Evolutionary conservation across 164 flowering plant genomes (phyloP), one percentile per base, ranked within the genome.

Genomic region (Brasenia schreberi): DNA sequence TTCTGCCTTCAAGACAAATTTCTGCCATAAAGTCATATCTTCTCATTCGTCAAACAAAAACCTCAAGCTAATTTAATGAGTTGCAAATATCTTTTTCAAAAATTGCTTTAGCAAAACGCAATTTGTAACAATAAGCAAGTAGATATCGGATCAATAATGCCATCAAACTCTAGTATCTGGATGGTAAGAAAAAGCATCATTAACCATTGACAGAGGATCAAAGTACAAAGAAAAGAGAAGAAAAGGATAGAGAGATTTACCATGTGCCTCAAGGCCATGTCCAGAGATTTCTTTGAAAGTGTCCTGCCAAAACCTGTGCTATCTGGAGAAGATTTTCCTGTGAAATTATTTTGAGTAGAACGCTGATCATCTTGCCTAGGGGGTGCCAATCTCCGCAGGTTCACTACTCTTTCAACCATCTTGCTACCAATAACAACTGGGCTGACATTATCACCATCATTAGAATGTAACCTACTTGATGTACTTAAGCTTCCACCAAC

Each of bases 201-300:
- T 7, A 45, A 7, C 12, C 12, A 7, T 12, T 45, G 12, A 6
- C 7, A 45, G 53, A 45, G 12, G 5, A 45, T 45, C 1, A 45
- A 7, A 7, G 1, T 45, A 45, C 7, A 7, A 45, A 45, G 12
- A 7, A 45, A 45, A 12, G 5, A 6, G 5, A 6, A 7, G 5
- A 45, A 45, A 44, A 44, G 52, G 52, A 44, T 12, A 45, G 53
- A 45, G 53, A 7, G 53, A 45, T 45, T 11, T 81, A 93, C 98
- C 96, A 93, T 90, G 65, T 93, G 98, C 79, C 98, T 73, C 69
- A 90, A 65, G 63, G 98, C 97, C 98, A 93, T 93, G 70, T 93
- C 97, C 7, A 93, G 75, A 33, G 98, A 93, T 70, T 82, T 85
- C 71, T 86, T 90, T 33, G 98, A 93, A 17, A 93, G 84, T 9